Evolutionary conservation across 2,329 filamentous ascomycete species (phyloP), one percentile per base, ranked within the genome.

Genomic region (Monilinia polystroma): DNA sequence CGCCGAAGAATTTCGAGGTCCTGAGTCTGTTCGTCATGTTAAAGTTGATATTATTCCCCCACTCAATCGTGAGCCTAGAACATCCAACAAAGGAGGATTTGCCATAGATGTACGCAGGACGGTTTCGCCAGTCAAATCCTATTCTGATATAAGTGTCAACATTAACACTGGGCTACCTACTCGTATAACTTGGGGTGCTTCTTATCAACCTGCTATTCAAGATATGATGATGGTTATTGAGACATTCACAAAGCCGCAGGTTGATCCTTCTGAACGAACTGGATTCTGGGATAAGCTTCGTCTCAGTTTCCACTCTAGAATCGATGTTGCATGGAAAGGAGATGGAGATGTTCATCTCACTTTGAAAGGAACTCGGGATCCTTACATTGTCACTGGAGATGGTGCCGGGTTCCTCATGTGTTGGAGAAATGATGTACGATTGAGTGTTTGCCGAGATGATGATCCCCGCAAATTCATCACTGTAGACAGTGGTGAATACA

Each of bases 191-290:
- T 99, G 95, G 96, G 93, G 93, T 10, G 93, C 95, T 56, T 97
- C 93, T 2, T 99, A 98, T 75, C 96, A 99, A 75, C 95, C 96
- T 38, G 94, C 94, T 1, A 94, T 99, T 59, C 95, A 99, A 77
- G 96, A 99, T 75, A 97, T 98, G 90, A 99, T 99, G 95, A 97
- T 98, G 85, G 93, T 93, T 35, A 91, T 99, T 69, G 95, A 99
- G 78, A 94, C 91, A 2, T 98, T 99, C 77, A 97, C 94, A 0
- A 99, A 99, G 76, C 92, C 94, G 10, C 93, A 94, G 70, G 83
- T 97, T 38, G 96, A 99, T 77, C 90, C 91, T 1, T 98, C 95
- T 0, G 96, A 99, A 71, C 85, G 90, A 66, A 92, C 96, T 57
- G 95, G 95, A 3, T 99, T 99, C 80, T 99, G 95, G 95, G 95